Evolutionary conservation across 225 moss, liverwort and hornwort species (phyloP), one percentile per base, ranked within the genome.

Genomic region (Pseudisothecium myosuroides): DNA sequence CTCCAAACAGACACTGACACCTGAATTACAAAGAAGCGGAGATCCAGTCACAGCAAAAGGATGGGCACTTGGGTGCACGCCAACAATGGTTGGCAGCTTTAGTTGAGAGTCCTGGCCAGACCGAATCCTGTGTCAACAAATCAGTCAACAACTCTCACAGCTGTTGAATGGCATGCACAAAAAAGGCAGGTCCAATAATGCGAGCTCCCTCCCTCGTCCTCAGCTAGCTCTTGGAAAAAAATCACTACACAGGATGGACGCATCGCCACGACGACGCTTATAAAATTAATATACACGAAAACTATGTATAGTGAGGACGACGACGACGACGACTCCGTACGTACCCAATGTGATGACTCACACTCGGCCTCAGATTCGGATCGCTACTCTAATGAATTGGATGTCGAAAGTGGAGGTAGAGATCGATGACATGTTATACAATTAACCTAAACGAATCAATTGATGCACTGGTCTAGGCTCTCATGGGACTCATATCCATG

Each of bases 401-500:
- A 64, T 58, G 49, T 86, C 82, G 34, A 31, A 20, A n/a, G 36
- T 60, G 36, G 68, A 43, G 52, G 65, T 36, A 56, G 52, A 47
- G 83, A 59, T 89, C 52, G 50, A 50, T 63, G 80, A 91, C 50
- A 83, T 59, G 80, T 82, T 87, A 45, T 81, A 82, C 80, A 87
- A 80, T 82, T 47, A 84, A 55, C 63, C 84, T 62, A 76, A 75
- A 80, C 80, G 65, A 56, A 84, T 82, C 32, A 47, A 24, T 32
- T 6, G 20, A 41, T 23, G 84, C 39, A 68, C 7, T 49, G 6
- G 31, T 11, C 28, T 87, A 95, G 34, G 95, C 94, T 87, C 93
- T 85, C 92, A 93, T 93, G 47, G 94, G 95, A 82, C 94, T 97
- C 17, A 95, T 80, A 24, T 99, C 98, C 96, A 96, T 99, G 45